Percentiles rank a stretch among this genome's conserved stretches.
Evolutionary conservation across 352 stramenopile genomes (phyloP).

Genomic region (Phytophthora tentaculata): DNA sequence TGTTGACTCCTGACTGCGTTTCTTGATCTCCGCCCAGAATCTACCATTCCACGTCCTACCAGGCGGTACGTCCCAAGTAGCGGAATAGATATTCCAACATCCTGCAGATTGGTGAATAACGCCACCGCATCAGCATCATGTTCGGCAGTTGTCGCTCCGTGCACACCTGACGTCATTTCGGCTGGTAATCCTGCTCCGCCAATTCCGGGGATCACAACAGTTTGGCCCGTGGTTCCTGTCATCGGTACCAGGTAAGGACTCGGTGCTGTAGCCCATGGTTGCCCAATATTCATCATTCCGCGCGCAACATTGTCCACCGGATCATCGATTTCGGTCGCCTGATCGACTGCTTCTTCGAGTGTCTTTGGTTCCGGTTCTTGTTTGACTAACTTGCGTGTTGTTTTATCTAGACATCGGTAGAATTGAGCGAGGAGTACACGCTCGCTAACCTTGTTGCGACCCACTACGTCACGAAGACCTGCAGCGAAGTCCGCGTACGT

Average conservation of each 20-base stretch:
- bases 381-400: background rate
- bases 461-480: background rate
- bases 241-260: background rate
- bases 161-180: too few species aligned
- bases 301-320: conserved; percentile 1
- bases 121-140: too few species aligned
- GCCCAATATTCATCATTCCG: conserved; percentile 5
- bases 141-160: too few species aligned
- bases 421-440: background rate
- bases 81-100: background rate
- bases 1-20: background rate
- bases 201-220: conserved; percentile 5
- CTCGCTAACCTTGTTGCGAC: background rate
- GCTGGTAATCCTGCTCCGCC: background rate
- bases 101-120: conserved; percentile 7
- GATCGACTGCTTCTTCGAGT: conserved; percentile 1
- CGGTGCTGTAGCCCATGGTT: background rate
- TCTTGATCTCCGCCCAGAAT: conserved; percentile 1
- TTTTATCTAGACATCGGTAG: background rate
- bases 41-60: conserved; percentile 3
- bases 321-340: background rate
- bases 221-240: background rate
- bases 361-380: background rate
- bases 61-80: background rate
- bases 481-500: conserved; percentile 1